phyloP scores from a whole-genome alignment of 805 yeast species.

The Kuraishia floccosa region DNA sequence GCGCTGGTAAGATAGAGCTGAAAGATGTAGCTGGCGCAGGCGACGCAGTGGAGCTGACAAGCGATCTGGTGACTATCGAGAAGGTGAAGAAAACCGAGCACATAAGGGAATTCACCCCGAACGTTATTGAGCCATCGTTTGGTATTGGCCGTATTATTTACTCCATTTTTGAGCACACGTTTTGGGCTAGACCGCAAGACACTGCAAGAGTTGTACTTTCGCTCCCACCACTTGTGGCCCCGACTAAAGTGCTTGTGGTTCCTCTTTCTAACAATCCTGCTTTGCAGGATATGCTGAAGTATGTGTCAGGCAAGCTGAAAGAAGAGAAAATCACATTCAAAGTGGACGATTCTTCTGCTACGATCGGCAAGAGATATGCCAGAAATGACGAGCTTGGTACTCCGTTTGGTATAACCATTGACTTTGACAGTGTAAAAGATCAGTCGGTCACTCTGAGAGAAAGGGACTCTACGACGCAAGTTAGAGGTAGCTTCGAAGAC shows the following conservation, averaged over 20 bases:
- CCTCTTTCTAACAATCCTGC: slow-evolving; percentile 84
- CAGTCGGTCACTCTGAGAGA: slow-evolving; percentile 89
- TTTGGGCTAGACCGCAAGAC: slow-evolving; percentile 91
- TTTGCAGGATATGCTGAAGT: slow-evolving; percentile 62
- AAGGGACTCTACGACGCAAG: slow-evolving; percentile 94
- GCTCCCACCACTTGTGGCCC: slow-evolving; percentile 92
- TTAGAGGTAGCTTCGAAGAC: slow-evolving; percentile 77
- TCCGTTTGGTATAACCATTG: slow-evolving; percentile 96
- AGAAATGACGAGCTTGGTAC: slow-evolving; percentile 98
- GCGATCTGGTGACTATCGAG: slow-evolving; percentile 61
- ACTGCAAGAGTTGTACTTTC: slow-evolving; percentile 76
- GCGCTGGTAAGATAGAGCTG: slow-evolving; percentile 53
- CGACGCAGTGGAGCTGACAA: slow-evolving; percentile 59
- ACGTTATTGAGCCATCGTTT: slow-evolving; percentile 97
- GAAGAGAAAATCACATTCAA: slow-evolving; percentile 82
- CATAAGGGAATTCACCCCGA: slow-evolving; percentile 91
- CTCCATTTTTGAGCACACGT: slow-evolving; percentile 85
- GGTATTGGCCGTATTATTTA: slow-evolving; percentile 98
- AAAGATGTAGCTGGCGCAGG: slow-evolving; percentile 50
- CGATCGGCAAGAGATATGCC: slow-evolving; percentile 96
- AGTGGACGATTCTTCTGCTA: slow-evolving; percentile 93
- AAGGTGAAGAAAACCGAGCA: slow-evolving; percentile 78
- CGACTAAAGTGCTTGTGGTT: slow-evolving; percentile 91
- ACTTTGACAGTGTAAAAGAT: slow-evolving; percentile 85
- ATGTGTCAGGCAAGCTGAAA: slow-evolving; percentile 64